phyloP scores from a whole-genome alignment of 257 asterid genomes.

The Ocimum tenuiflorum region DNA sequence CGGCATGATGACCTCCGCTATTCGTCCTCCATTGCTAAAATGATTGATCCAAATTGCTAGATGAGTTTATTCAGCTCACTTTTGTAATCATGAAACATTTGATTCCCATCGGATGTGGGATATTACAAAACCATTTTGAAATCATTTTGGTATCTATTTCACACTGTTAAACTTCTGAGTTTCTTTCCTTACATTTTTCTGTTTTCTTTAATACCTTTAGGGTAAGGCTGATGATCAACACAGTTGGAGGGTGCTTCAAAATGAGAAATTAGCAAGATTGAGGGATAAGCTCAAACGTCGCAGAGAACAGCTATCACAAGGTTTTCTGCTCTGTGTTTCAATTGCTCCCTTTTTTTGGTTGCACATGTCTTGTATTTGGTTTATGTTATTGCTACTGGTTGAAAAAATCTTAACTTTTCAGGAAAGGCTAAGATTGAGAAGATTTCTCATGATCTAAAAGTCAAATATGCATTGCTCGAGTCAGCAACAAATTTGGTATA shows the following conservation, averaged over 20 bases:
- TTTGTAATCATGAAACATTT: too few relatives aligned
- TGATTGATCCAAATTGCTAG: too few relatives aligned
- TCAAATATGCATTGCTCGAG: conserved; percentile 59
- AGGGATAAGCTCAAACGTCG: conserved; percentile 65
- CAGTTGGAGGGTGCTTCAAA: conserved; percentile 73
- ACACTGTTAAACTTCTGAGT: neutral
- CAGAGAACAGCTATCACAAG: conserved; percentile 65
- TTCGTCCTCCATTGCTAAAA: too few relatives aligned
- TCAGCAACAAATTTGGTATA: conserved; percentile 66
- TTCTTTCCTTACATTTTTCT: too few relatives aligned
- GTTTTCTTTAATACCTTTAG: conserved; percentile 27
- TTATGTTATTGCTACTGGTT: conserved; percentile 7
- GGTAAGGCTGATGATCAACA: conserved; percentile 97
- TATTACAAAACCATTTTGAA: too few relatives aligned
- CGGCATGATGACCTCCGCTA: too few relatives aligned
- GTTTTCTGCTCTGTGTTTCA: conserved; percentile 30
- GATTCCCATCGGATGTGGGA: too few relatives aligned
- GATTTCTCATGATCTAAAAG: conserved; percentile 60
- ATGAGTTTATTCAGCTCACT: too few relatives aligned
- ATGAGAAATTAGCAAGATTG: conserved; percentile 68
- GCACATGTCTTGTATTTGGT: conserved; percentile 7
- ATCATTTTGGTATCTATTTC: neutral
- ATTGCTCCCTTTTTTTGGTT: conserved; percentile 6
- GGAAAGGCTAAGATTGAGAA: conserved; percentile 68
- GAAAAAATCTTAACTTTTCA: conserved; percentile 36